Evolutionary conservation across 768 basidiomycete genomes (phyloP).

Genomic region (Gautieria morchelliformis): DNA sequence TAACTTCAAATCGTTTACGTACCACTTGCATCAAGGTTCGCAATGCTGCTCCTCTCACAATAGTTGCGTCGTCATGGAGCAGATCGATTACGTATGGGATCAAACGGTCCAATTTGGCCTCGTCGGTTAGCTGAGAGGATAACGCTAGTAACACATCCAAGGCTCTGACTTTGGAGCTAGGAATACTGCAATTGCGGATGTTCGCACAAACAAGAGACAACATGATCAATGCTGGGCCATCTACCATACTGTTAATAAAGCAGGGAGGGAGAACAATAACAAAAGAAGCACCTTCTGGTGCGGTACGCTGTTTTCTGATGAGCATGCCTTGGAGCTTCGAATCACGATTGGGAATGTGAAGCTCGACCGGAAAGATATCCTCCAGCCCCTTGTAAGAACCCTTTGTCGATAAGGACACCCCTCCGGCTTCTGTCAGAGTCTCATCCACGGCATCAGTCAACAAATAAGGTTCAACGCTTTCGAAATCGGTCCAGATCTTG

Average conservation of each 20-base stretch:
- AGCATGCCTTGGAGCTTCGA: conserved; percentile 34
- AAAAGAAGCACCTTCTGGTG: conserved; percentile 46
- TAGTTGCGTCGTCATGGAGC: conserved; percentile 73
- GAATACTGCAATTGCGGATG: conserved; percentile 76
- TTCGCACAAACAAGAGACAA: conserved; percentile 83
- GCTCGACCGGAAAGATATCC: conserved; percentile 72
- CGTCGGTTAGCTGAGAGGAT: conserved; percentile 76
- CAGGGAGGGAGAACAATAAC: neutral
- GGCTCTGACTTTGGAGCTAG: conserved; percentile 77
- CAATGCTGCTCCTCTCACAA: conserved; percentile 73
- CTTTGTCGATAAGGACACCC: conserved; percentile 11
- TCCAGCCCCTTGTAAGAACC: conserved; percentile 17
- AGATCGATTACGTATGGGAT: conserved; percentile 87
- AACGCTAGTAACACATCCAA: conserved; percentile 83
- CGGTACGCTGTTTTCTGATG: conserved; percentile 33
- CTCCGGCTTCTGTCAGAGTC: conserved; percentile 26
- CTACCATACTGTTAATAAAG: conserved; percentile 30
- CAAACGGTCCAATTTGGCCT: conserved; percentile 89
- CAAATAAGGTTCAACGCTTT: conserved; percentile 67
- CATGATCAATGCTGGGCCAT: conserved; percentile 84
- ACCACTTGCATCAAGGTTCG: conserved; percentile 79
- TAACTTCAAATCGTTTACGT: conserved; percentile 21
- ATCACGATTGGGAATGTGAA: conserved; percentile 59
- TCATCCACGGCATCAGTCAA: conserved; percentile 36
- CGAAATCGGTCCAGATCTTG: conserved; percentile 80